Evolutionary conservation across 768 basidiomycete genomes (phyloP), one percentile per base, ranked within the genome.

Genomic region (Hygrophorus pudorinus): DNA sequence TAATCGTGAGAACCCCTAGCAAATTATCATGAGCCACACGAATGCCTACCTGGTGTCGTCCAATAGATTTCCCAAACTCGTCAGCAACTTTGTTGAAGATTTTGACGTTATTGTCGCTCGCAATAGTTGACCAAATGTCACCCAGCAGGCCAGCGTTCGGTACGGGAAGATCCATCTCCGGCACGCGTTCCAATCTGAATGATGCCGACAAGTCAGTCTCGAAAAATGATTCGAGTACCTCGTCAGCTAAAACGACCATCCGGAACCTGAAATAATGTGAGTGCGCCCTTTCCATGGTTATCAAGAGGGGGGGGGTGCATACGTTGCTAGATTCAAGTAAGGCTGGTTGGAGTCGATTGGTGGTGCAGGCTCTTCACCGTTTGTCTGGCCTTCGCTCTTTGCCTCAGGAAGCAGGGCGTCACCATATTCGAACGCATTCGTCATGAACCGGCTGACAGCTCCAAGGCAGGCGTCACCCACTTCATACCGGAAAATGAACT

Each of bases 401-500:
- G 66, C 50, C 53, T 68, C 67, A 33, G 83, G 84, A 12, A 86
- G 65, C n/a, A 90, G 71, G n/a, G 90, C 83, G 64, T 96, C 92
- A 2, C 92, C 96, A 46, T 93, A 97, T 57, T 99, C 96, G 55
- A 97, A 99, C 0, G 94, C 90, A 55, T 99, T 98, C 31, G 92
- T 85, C 82, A 98, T 93, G 60, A 97, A 94, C 33, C 91, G 82
- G 51, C 90, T 93, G 51, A 99, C 87, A 17, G 94, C 90, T 1
- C 92, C 96, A 17, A 99, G 72, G 58, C 94, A 99, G 3, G 90
- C 87, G 60, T 99, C 96, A 2, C 96, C 96, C 9, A 91, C 73
- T 63, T 99, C 96, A 61, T 81, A 89, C 11, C 96, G 83, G 78
- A 99, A 99, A 51, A 98, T 96, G 64, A 97, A 97, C 93, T 97